Evolutionary conservation across 2,329 filamentous ascomycete genomes (phyloP).

Genomic region (Penicillium italicum): DNA sequence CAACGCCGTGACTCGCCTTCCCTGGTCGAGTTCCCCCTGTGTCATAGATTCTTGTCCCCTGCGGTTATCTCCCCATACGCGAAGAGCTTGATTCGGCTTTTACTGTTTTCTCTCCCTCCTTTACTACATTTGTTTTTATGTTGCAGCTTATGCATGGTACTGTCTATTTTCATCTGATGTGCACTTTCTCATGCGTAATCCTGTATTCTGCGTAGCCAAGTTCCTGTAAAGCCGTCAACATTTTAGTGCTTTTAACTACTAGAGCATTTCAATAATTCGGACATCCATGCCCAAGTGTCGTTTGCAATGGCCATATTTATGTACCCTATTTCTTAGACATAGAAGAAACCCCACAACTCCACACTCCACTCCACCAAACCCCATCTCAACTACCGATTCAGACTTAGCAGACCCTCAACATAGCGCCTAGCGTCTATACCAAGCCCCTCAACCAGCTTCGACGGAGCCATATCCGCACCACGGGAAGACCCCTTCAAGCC

Average conservation of each 20-base stretch:
- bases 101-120: slow-evolving; percentile 15
- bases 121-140: slow-evolving; percentile 24
- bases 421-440: slow-evolving; percentile 47
- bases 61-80: slow-evolving; percentile 23
- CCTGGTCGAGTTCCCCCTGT: slow-evolving; percentile 16
- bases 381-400: slow-evolving; percentile 37
- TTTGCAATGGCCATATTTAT: background rate
- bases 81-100: slow-evolving; percentile 23
- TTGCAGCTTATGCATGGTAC: slow-evolving; percentile 36
- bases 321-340: background rate
- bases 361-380: background rate
- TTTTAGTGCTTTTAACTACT: background rate
- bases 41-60: slow-evolving; percentile 30
- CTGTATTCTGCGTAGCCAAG: background rate
- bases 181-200: background rate
- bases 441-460: slow-evolving; percentile 43
- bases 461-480: slow-evolving; percentile 32
- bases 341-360: background rate
- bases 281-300: background rate
- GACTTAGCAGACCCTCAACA: slow-evolving; percentile 45
- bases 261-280: too few species aligned
- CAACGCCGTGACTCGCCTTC: slow-evolving; percentile 12
- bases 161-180: slow-evolving; percentile 16
- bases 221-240: background rate
- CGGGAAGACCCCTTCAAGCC: slow-evolving; percentile 19